These are phyloP conservation scores for Solanum hybrid DNA, from an alignment of 305 asterid genomes.

Conservation along the genomic window DNA sequence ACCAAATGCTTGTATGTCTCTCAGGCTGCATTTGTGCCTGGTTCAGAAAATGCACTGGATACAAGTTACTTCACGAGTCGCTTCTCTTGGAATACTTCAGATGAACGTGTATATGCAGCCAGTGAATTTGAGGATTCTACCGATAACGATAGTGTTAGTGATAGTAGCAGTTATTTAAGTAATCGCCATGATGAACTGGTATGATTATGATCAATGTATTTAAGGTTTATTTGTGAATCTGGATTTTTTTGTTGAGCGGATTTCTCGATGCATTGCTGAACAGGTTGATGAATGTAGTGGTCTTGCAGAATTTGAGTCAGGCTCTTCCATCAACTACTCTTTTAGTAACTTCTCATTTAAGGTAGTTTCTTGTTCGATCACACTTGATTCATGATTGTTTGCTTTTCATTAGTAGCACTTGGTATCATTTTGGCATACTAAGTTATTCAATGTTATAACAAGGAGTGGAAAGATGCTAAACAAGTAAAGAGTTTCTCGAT, in stretches of 20 bases:
- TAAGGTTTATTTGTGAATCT: not conserved
- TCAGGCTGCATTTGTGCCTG: constrained; percentile 94
- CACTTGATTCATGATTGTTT: not conserved
- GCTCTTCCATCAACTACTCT: constrained; percentile 69
- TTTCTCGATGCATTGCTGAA: constrained; percentile 5
- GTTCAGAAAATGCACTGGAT: constrained; percentile 84
- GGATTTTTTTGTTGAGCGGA: not conserved
- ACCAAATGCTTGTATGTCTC: constrained; percentile 6
- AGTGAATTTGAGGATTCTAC: constrained; percentile 88
- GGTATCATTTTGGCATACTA: not conserved
- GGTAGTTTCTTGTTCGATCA: constrained; percentile 27
- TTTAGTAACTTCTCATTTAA: constrained; percentile 96
- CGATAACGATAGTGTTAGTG: constrained; percentile 72
- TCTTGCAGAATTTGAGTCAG: constrained; percentile 57
- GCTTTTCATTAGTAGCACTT: not conserved
- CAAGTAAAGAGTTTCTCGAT: not conserved
- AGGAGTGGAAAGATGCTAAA: not conserved
- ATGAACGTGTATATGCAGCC: constrained; percentile 66
- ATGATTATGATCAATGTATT: not conserved
- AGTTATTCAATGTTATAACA: not conserved
- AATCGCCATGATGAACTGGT: constrained; percentile 92
- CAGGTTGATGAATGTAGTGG: constrained; percentile 84
- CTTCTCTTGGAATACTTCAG: constrained; percentile 87
- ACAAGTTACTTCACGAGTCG: constrained; percentile 97
- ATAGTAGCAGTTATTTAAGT: constrained; percentile 81